Percentiles rank a stretch among this genome's conserved stretches.
Conservation (phyloP, 345 rosid species). For the Anastatica hierochuntica region DNA sequence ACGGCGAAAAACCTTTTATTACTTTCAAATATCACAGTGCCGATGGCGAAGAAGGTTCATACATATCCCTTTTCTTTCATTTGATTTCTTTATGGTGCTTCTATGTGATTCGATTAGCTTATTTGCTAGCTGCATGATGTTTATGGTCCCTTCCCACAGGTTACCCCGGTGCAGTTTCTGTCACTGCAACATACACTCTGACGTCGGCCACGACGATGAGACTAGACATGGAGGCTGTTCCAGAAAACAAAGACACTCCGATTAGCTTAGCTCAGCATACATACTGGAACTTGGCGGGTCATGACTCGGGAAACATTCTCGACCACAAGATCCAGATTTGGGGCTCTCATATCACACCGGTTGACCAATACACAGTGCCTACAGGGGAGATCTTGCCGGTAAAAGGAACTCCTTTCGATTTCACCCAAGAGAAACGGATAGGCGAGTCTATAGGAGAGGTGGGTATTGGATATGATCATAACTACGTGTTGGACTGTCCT, state of each 20-base stretch:
- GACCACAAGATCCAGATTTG: constrained; percentile 65
- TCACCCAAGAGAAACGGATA: constrained; percentile 60
- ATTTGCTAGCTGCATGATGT: neutral
- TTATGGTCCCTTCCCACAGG: constrained; percentile 34
- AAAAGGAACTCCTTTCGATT: constrained; percentile 79
- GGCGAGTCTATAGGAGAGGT: constrained; percentile 61
- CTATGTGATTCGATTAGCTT: neutral
- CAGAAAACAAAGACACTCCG: constrained; percentile 67
- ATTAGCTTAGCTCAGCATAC: constrained; percentile 89
- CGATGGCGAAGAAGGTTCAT: constrained; percentile 86
- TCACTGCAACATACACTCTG: constrained; percentile 66
- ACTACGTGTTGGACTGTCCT: constrained; percentile 57
- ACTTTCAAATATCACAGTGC: constrained; percentile 54
- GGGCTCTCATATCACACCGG: constrained; percentile 78
- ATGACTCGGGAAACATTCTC: constrained; percentile 61
- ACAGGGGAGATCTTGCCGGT: constrained; percentile 72
- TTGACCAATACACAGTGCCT: constrained; percentile 67
- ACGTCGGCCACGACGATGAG: constrained; percentile 60
- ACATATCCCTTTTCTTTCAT: neutral
- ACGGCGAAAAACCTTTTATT: constrained; percentile 56
- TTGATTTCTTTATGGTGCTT: neutral
- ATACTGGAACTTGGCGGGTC: constrained; percentile 93
- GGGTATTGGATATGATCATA: constrained; percentile 84
- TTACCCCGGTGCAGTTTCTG: constrained; percentile 73
- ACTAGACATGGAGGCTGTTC: constrained; percentile 87